Evolutionary conservation across 306 rosid species (phyloP), one percentile per base, ranked within the genome.

Genomic region (Rosa multiflora): DNA sequence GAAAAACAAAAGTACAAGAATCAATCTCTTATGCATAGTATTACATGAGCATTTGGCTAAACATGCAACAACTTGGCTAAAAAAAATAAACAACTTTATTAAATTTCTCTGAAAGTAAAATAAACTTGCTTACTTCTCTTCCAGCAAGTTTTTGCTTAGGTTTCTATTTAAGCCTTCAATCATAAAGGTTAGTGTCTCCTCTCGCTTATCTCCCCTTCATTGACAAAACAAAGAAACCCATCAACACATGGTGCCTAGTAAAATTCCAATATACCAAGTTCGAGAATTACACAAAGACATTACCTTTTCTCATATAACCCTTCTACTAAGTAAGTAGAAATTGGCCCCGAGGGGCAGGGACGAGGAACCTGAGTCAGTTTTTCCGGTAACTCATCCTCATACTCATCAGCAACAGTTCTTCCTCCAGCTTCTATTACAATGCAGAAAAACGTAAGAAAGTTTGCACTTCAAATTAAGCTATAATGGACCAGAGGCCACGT

Each of bases 161-260:
- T 35, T 44, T 10, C n/a, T 29, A 53, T 47, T 73, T 32, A 85
- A 66, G 8, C 48, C 29, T 11, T 78, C 62, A 52, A 74, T 72
- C 3, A 81, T 81, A 6, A 56, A 40, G 3, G 26, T 49, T 18
- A 85, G 46, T 67, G 85, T 78, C 26, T 78, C 67, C 73, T 85
- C 88, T 70, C 85, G 73, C 17, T 62, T 48, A 40, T 78, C 40
- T 12, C 59, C 78, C 74, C 88, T 85, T 56, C 75, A 80, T 72
- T 35, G 71, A 44, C 12, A 78, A 72, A 58, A 42, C 6, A 61
- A 70, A 59, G 42, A 76, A 55, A 48, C 44, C 67, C 63, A 52
- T 75, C 76, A 75, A 62, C 37, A 17, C 40, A 62, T 67, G 23
- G 20, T 17, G 70, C 48, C 21, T 40, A 13, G 10, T 13, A 67